phyloP scores from a whole-genome alignment of 2,329 filamentous ascomycete species.

The Monilinia polystroma region DNA sequence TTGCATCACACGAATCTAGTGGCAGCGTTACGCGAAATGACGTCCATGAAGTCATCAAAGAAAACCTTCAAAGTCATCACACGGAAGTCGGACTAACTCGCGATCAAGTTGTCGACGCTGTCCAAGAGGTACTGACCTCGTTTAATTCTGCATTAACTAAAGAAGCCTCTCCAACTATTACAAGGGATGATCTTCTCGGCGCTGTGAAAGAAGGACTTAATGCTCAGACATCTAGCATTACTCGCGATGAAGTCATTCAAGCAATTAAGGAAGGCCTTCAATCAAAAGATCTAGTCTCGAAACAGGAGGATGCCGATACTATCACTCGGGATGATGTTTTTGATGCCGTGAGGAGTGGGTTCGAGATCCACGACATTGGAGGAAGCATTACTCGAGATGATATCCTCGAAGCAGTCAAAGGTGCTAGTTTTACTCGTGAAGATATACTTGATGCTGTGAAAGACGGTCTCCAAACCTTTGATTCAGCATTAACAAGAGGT shows the following conservation, averaged over 20 bases:
- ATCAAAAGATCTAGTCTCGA: constrained; percentile 48
- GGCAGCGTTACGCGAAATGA: constrained; percentile 71
- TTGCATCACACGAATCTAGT: constrained; percentile 69
- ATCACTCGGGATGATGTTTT: constrained; percentile 62
- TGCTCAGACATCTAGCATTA: constrained; percentile 60
- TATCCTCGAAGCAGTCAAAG: constrained; percentile 62
- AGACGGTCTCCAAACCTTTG: constrained; percentile 55
- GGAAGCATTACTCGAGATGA: constrained; percentile 63
- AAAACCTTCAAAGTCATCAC: constrained; percentile 62
- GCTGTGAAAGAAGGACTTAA: constrained; percentile 85
- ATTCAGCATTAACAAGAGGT: constrained; percentile 40
- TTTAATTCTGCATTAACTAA: constrained; percentile 72
- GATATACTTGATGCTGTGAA: constrained; percentile 65
- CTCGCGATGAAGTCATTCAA: constrained; percentile 56
- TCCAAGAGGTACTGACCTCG: constrained; percentile 82
- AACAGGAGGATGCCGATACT: constrained; percentile 41
- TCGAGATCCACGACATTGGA: constrained; percentile 63
- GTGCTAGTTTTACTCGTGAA: constrained; percentile 60
- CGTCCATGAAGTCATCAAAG: constrained; percentile 77
- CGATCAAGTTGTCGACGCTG: constrained; percentile 79
- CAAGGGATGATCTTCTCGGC: constrained; percentile 78
- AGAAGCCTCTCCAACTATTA: constrained; percentile 61
- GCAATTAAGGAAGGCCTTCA: constrained; percentile 62
- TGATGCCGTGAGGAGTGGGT: constrained; percentile 62
- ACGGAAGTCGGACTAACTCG: constrained; percentile 68